phyloP scores from a whole-genome alignment of 805 yeast species.

The Ogataea nitratoaversa region DNA sequence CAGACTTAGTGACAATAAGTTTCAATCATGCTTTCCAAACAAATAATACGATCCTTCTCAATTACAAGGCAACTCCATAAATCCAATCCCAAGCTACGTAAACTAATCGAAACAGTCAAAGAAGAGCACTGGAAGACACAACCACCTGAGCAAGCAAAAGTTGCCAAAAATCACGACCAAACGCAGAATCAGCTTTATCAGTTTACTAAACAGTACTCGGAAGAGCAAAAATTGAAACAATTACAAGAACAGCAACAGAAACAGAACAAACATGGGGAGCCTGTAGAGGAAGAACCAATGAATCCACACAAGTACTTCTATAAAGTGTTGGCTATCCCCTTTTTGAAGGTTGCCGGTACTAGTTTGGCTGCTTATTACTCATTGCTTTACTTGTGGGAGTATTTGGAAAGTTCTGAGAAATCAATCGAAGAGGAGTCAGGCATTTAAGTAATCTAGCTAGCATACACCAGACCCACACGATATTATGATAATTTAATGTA shows the following conservation, averaged over 20 bases:
- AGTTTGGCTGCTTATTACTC: constrained; percentile 46
- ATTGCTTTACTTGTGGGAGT: constrained; percentile 41
- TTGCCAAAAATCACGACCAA: not conserved
- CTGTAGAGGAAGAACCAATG: constrained; percentile 10
- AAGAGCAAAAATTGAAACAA: constrained; percentile 1
- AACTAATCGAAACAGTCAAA: constrained; percentile 3
- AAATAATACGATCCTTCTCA: not conserved
- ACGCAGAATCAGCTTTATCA: not conserved
- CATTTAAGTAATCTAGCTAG: no score
- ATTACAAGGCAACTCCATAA: not conserved
- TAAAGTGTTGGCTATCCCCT: constrained; percentile 42
- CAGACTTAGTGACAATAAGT: no score
- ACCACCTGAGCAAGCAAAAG: constrained; percentile 3
- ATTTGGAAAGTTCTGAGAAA: constrained; percentile 29
- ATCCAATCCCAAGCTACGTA: constrained; percentile 2
- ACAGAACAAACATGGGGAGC: constrained; percentile 7
- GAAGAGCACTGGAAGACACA: constrained; percentile 7
- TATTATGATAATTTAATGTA: no score
- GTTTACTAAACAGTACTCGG: constrained; percentile 1
- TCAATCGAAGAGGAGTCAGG: no score
- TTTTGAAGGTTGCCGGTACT: constrained; percentile 39
- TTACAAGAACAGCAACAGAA: not conserved
- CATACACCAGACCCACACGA: no score
- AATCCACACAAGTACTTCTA: constrained; percentile 38
- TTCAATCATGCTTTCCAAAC: not conserved